Conservation (phyloP, 1,139 yeast species). For the Yamadazyma buinensis region DNA sequence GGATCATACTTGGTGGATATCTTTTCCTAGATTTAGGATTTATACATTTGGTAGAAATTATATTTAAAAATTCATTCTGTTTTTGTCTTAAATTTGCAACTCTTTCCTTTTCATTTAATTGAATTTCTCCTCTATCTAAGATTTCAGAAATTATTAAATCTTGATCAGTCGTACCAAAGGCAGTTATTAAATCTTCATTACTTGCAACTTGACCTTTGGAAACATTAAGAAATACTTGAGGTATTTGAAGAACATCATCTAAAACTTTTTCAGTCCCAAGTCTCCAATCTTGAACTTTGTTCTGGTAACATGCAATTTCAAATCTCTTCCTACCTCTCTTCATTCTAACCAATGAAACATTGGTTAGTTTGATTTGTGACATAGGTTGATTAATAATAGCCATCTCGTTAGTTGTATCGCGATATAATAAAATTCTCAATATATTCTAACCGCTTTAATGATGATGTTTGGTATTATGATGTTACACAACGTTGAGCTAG, state of each 20-base stretch:
- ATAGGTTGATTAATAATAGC: slow-evolving; percentile 79
- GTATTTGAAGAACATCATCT: slow-evolving; percentile 93
- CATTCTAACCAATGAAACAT: slow-evolving; percentile 89
- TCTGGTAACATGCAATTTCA: slow-evolving; percentile 95
- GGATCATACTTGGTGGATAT: slow-evolving; percentile 92
- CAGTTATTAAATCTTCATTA: slow-evolving; percentile 70
- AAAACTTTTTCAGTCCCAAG: slow-evolving; percentile 85
- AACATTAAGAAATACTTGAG: slow-evolving; percentile 89
- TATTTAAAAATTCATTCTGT: slow-evolving; percentile 77
- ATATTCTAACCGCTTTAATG: too few species aligned
- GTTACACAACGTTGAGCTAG: too few species aligned
- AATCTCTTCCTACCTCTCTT: slow-evolving; percentile 87
- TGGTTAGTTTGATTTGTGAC: slow-evolving; percentile 84
- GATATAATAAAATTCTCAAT: too few species aligned
- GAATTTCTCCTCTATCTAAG: slow-evolving; percentile 87
- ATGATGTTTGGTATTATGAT: too few species aligned
- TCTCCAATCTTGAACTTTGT: slow-evolving; percentile 95
- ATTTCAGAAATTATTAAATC: slow-evolving; percentile 77
- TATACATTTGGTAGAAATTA: slow-evolving; percentile 85
- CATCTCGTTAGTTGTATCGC: too few species aligned
- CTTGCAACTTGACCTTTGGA: slow-evolving; percentile 95
- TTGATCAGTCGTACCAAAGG: slow-evolving; percentile 73
- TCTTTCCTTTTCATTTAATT: slow-evolving; percentile 90
- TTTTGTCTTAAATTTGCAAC: slow-evolving; percentile 70
- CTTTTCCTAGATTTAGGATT: slow-evolving; percentile 88